phyloP scores from a whole-genome alignment of 2,329 filamentous ascomycete genomes.

The Aspergillus tubingensis region DNA sequence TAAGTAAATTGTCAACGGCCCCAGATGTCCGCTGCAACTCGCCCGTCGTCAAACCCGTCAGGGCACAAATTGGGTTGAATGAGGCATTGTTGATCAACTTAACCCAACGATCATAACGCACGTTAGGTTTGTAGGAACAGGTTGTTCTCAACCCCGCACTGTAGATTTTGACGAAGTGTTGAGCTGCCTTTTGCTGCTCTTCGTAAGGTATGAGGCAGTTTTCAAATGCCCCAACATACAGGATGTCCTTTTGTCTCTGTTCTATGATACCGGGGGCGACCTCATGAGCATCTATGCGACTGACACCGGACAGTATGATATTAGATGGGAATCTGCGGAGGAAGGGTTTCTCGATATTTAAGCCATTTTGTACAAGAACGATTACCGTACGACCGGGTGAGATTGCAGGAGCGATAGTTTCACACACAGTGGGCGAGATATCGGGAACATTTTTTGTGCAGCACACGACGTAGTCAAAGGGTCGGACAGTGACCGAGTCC shows the following conservation, averaged over 20 bases:
- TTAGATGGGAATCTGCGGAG: constrained; percentile 53
- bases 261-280: constrained; percentile 49
- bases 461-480: constrained; percentile 60
- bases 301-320: constrained; percentile 56
- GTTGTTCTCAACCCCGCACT: constrained; percentile 49
- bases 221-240: constrained; percentile 55
- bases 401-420: constrained; percentile 53
- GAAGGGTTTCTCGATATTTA: constrained; percentile 63
- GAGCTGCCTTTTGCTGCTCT: constrained; percentile 7
- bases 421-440: constrained; percentile 49
- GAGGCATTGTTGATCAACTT: constrained; percentile 54
- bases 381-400: too few relatives aligned
- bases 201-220: constrained; percentile 12
- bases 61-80: constrained; percentile 56
- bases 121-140: constrained; percentile 40
- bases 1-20: too few relatives aligned
- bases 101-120: constrained; percentile 33
- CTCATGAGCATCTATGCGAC: constrained; percentile 56
- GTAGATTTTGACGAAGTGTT: constrained; percentile 53
- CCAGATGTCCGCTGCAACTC: constrained; percentile 21
- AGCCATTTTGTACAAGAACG: constrained; percentile 56
- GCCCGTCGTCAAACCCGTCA: constrained; percentile 55
- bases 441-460: constrained; percentile 64
- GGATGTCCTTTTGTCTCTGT: constrained; percentile 55
- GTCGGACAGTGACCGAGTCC: neutral